Percentiles rank a stretch among this genome's conserved stretches.
phyloP scores from a whole-genome alignment of 2,329 filamentous ascomycete genomes.

The Fusarium xyrophilum region DNA sequence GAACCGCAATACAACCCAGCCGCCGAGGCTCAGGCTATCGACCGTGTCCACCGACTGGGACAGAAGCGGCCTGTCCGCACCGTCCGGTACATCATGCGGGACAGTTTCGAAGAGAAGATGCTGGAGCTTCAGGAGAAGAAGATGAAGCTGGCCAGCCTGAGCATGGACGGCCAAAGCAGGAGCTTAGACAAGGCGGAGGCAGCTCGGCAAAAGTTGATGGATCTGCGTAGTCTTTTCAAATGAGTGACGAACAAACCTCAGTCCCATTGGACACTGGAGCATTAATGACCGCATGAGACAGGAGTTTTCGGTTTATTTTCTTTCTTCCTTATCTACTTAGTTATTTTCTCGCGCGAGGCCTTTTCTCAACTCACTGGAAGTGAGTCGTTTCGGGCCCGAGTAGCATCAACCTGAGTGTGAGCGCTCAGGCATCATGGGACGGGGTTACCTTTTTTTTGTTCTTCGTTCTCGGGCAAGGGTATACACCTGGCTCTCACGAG shows the following conservation, averaged over 20 bases:
- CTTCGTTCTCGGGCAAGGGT: slow-evolving; percentile 18
- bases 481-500: slow-evolving; percentile 44
- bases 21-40: slow-evolving; percentile 91
- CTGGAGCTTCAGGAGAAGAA: slow-evolving; percentile 89
- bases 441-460: slow-evolving; percentile 14
- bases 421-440: slow-evolving; percentile 27
- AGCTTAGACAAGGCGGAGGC: slow-evolving; percentile 59
- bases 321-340: slow-evolving; percentile 38
- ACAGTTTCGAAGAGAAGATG: slow-evolving; percentile 95
- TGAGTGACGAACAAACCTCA: slow-evolving; percentile 42
- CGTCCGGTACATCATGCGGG: slow-evolving; percentile 85
- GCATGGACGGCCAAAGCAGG: slow-evolving; percentile 72
- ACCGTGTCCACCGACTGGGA: slow-evolving; percentile 89
- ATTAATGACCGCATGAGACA: slow-evolving; percentile 26
- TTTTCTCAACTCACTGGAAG: slow-evolving; percentile 27
- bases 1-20: slow-evolving; percentile 98
- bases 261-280: slow-evolving; percentile 14
- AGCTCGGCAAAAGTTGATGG: slow-evolving; percentile 68
- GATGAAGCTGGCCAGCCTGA: slow-evolving; percentile 85
- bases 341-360: slow-evolving; percentile 35
- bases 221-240: slow-evolving; percentile 65
- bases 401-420: slow-evolving; percentile 27
- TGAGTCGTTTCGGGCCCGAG: slow-evolving; percentile 25
- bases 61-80: slow-evolving; percentile 90
- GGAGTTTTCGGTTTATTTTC: slow-evolving; percentile 34